A percentile compares a stretch with the other conserved stretches of the same genome.
Evolutionary conservation across 2,329 filamentous ascomycete species (phyloP).

Genomic region (Achaetomium macrosporum): DNA sequence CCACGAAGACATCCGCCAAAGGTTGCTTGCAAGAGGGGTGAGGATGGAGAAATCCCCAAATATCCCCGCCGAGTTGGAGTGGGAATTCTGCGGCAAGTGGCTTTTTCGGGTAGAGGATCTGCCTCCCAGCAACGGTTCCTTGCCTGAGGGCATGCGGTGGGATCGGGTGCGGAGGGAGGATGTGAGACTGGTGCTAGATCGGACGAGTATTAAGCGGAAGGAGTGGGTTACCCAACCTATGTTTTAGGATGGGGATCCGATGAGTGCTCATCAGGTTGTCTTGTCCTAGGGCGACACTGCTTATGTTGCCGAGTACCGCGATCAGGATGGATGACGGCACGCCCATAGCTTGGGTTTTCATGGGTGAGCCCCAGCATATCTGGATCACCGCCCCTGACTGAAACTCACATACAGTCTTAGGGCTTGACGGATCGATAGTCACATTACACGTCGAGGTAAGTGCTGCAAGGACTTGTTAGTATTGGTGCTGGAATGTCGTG

Average conservation of each 20-base stretch:
- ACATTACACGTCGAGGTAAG: conserved; percentile 27
- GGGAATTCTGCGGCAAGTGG: conserved; percentile 50
- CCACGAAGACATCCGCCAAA: conserved; percentile 32
- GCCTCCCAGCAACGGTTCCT: conserved; percentile 8
- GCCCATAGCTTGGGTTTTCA: conserved; percentile 60
- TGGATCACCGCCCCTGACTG: background rate
- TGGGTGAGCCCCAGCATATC: conserved; percentile 32
- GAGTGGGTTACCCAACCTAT: conserved; percentile 35
- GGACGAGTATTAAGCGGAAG: conserved; percentile 52
- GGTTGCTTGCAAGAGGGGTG: conserved; percentile 27
- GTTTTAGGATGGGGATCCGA: background rate
- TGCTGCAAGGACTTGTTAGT: conserved; percentile 28
- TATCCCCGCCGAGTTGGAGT: conserved; percentile 17
- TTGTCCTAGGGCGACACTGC: conserved; percentile 33
- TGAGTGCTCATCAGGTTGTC: background rate
- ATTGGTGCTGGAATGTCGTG: conserved; percentile 38
- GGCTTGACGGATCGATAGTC: conserved; percentile 24
- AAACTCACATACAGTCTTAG: conserved; percentile 6
- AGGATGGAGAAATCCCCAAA: conserved; percentile 21
- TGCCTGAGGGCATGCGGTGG: conserved; percentile 51
- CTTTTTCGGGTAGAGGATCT: conserved; percentile 46
- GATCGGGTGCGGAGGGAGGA: conserved; percentile 46
- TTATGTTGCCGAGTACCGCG: conserved; percentile 41
- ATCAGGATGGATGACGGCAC: conserved; percentile 42
- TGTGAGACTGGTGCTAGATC: conserved; percentile 47